phyloP scores from a whole-genome alignment of 352 stramenopile species.

The Phytophthora litchii region DNA sequence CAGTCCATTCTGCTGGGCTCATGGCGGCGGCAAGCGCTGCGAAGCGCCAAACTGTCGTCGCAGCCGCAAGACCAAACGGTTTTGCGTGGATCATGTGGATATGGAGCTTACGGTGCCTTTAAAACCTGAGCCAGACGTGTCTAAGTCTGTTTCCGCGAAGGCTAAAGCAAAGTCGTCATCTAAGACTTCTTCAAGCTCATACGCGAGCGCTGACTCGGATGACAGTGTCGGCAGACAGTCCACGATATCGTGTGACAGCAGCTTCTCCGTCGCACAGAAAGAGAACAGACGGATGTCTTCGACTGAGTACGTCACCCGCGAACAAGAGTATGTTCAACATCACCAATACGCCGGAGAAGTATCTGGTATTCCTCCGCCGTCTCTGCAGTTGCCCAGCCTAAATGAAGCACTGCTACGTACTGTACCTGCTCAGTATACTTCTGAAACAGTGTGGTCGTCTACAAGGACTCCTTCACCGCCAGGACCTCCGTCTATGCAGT shows the following conservation, averaged over 20 bases:
- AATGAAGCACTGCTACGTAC: slow-evolving; percentile 49
- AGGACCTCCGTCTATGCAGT: slow-evolving; percentile 26
- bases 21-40: slow-evolving; percentile 77
- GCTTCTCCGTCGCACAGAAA: slow-evolving; percentile 32
- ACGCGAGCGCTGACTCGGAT: slow-evolving; percentile 48
- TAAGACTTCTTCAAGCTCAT: slow-evolving; percentile 25
- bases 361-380: slow-evolving; percentile 22
- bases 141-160: slow-evolving; percentile 10
- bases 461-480: slow-evolving; percentile 25
- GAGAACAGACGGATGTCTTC: slow-evolving; percentile 29
- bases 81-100: slow-evolving; percentile 78
- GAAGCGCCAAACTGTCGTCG: slow-evolving; percentile 67
- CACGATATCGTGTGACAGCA: slow-evolving; percentile 41
- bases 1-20: slow-evolving; percentile 75
- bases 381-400: slow-evolving; percentile 42
- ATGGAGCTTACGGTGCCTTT: slow-evolving; percentile 56
- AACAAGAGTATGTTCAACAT: slow-evolving; percentile 16
- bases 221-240: slow-evolving; percentile 51
- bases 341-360: slow-evolving; percentile 35
- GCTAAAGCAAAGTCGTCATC: slow-evolving; percentile 6
- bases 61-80: slow-evolving; percentile 77
- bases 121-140: slow-evolving; percentile 11
- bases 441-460: slow-evolving; percentile 28
- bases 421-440: slow-evolving; percentile 31
- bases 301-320: slow-evolving; percentile 8